Conservation (phyloP, 2,329 filamentous ascomycete genomes). For the Stagonosporopsis chrysanthemi region DNA sequence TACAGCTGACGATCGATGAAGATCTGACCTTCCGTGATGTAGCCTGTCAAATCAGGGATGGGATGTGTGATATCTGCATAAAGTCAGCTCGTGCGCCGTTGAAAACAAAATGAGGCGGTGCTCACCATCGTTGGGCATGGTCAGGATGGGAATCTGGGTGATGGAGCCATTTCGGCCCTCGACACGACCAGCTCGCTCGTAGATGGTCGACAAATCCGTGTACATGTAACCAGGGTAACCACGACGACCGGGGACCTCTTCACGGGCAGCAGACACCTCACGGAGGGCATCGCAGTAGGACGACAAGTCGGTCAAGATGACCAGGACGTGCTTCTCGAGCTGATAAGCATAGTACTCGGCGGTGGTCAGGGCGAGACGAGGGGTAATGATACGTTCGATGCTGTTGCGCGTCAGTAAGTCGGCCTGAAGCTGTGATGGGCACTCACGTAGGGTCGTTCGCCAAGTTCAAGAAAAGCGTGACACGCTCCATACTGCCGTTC, state of each 20-base stretch:
- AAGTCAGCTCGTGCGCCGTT: conserved; percentile 22
- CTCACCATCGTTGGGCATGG: conserved; percentile 96
- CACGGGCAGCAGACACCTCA: conserved; percentile 96
- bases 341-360: conserved; percentile 99
- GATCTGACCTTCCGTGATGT: conserved; percentile 99
- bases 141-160: conserved; percentile 97
- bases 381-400: conserved; percentile 99
- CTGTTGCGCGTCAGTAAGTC: conserved; percentile 56
- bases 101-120: neutral
- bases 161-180: conserved; percentile 97
- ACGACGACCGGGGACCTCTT: conserved; percentile 98
- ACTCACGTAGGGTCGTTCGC: conserved; percentile 97
- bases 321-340: conserved; percentile 98
- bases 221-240: conserved; percentile 99
- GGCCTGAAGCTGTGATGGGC: conserved; percentile 2
- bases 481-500: conserved; percentile 97
- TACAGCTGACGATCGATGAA: conserved; percentile 91
- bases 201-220: conserved; percentile 99
- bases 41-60: conserved; percentile 97
- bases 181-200: conserved; percentile 98
- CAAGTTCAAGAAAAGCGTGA: conserved; percentile 97
- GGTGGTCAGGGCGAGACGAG: conserved; percentile 95
- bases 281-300: conserved; percentile 98
- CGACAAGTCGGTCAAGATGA: conserved; percentile 97
- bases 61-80: conserved; percentile 91